Percentiles rank a stretch among this genome's conserved stretches.
phyloP scores from a whole-genome alignment of 768 basidiomycete genomes.

The Roridomyces roridus region DNA sequence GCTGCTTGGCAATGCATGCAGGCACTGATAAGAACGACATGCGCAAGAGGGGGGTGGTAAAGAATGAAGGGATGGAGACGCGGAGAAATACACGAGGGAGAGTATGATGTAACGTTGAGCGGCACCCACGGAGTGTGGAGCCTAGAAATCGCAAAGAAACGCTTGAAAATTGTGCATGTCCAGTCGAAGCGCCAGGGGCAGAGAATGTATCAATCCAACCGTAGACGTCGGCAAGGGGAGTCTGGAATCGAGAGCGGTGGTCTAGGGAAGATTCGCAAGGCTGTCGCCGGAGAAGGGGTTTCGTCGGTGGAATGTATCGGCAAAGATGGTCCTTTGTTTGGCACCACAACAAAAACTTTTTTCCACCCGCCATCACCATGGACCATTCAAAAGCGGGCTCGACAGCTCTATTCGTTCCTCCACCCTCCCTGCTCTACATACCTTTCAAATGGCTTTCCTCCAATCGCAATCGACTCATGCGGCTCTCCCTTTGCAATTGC shows the following conservation, averaged over 20 bases:
- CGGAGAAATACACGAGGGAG: too few relatives aligned
- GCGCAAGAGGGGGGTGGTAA: too few relatives aligned
- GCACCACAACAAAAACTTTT: not conserved
- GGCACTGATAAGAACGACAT: too few relatives aligned
- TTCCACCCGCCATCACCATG: constrained; percentile 6
- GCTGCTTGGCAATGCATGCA: too few relatives aligned
- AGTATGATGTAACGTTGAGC: too few relatives aligned
- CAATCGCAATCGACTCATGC: constrained; percentile 31
- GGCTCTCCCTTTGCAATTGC: constrained; percentile 36
- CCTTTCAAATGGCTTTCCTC: not conserved
- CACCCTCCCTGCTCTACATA: not conserved
- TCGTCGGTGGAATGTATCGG: constrained; percentile 25
- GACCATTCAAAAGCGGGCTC: constrained; percentile 13
- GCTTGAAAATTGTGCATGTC: not conserved
- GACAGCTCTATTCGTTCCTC: not conserved
- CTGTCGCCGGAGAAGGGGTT: constrained; percentile 20
- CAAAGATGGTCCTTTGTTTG: not conserved
- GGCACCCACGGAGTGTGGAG: too few relatives aligned
- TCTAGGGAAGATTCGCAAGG: constrained; percentile 9
- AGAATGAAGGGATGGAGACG: too few relatives aligned
- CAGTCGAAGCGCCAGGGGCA: too few relatives aligned
- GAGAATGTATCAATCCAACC: too few relatives aligned
- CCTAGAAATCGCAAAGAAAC: too few relatives aligned
- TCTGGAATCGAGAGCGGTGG: not conserved
- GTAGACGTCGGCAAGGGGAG: too few relatives aligned